A percentile compares a stretch with the other conserved stretches of the same genome.
Conservation (phyloP, 2,329 filamentous ascomycete genomes). For the Penicillium sp. region DNA sequence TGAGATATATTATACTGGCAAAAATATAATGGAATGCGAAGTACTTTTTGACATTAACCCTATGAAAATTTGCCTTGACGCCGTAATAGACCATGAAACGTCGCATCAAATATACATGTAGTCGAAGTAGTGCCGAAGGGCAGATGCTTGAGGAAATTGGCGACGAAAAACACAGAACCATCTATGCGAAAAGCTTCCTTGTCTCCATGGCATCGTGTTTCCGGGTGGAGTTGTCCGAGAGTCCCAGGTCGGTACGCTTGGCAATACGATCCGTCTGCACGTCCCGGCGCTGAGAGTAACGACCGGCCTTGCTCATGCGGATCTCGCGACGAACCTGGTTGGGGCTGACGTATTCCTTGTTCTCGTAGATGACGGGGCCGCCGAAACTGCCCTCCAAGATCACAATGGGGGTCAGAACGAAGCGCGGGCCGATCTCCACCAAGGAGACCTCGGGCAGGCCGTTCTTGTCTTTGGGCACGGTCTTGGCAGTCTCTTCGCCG, state of each 20-base stretch:
- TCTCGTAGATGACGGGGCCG: conserved; percentile 95
- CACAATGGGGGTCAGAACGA: conserved; percentile 89
- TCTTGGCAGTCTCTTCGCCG: conserved; percentile 41
- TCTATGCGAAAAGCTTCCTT: conserved; percentile 64
- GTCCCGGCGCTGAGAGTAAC: conserved; percentile 75
- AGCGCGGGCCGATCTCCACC: conserved; percentile 89
- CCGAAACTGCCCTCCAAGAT: conserved; percentile 95
- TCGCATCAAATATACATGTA: conserved; percentile 37
- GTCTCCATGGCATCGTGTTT: conserved; percentile 72
- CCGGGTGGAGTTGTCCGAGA: conserved; percentile 62
- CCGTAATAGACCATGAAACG: conserved; percentile 33
- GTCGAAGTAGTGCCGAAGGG: conserved; percentile 28
- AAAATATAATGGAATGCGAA: conserved; percentile 3
- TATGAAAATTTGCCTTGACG: conserved; percentile 32
- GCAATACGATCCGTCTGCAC: conserved; percentile 68
- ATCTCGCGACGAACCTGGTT: conserved; percentile 90
- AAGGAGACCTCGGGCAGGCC: conserved; percentile 73
- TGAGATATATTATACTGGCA: background rate
- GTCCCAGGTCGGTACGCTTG: conserved; percentile 73
- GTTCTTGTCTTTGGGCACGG: conserved; percentile 46
- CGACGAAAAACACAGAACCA: conserved; percentile 31
- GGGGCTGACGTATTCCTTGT: conserved; percentile 93
- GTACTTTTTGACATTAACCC: conserved; percentile 25
- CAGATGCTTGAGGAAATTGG: conserved; percentile 25
- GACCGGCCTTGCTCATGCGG: conserved; percentile 69